Base-by-base conservation (phyloP, 441 rosid genomes). In the Syzygium malaccense region DNA sequence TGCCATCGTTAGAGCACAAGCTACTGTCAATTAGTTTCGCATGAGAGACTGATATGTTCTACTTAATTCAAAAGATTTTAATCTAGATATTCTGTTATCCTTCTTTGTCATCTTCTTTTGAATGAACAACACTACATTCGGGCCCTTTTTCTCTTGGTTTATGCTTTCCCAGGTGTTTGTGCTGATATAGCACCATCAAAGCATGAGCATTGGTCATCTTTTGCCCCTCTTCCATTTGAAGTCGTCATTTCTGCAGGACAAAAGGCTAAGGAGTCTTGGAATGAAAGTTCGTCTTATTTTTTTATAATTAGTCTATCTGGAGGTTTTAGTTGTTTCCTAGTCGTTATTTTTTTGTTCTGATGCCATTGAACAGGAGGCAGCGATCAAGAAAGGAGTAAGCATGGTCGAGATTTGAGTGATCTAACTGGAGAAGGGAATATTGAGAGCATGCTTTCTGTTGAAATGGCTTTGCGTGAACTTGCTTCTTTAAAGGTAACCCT, bases 171-270 rank as follows among this genome's bases (percentile, higher is more conserved):
- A 98, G 99, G 98, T 71, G 95, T 97, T 90, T 96, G 97, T 88
- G 92, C 98, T 51, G 98, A 96, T 90, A 94, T 98, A 93, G 98
- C 99, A 88, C 85, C 88, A 41, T 89, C 95, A 75, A 96, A 98
- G 93, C 94, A 97, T 90, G 99, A 96, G 90, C 94, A 91, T 86
- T 98, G 99, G 99, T 97, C 99, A 55, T 96, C 99, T 89, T 90
- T 97, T 48, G 99, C 99, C 90, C 99, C 99, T 92, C 98, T 97
- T 91, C 99, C 99, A 79, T 94, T 96, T 92, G 99, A 98, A 93
- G 92, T 98, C 84, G 99, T 97, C 91, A 92, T 95, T 87, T 97
- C 99, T 83, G 99, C 99, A 90, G 99, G 99, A 89, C 99, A 98
- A 91, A 96, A 93, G 94, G 98, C 99, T 86, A 96, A 94, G 92